Evolutionary conservation across 2,329 filamentous ascomycete species (phyloP), one percentile per base, ranked within the genome.

Genomic region (Colletotrichum agaves): DNA sequence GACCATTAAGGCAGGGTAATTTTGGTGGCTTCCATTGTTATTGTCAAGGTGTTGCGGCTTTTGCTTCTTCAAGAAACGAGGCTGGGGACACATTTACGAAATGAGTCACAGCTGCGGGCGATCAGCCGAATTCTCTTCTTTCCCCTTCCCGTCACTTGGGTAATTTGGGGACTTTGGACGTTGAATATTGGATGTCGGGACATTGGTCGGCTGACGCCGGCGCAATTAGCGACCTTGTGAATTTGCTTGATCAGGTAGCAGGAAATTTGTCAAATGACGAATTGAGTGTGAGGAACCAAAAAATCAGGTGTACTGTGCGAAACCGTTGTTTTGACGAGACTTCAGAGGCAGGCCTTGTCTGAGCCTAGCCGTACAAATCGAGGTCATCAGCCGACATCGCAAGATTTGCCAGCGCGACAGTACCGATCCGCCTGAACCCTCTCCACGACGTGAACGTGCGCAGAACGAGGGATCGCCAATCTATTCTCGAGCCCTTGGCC

Each of bases 41-140:
- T 56, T 43, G 57, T 17, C 17, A 17, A 53, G 21, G 19, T 65
- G 47, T 19, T 49, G 49, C 61, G 63, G 63, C 57, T 47, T 55
- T 17, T 27, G 11, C 31, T 41, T 33, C 61, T 63, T 43, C 39
- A 53, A 37, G 59, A 63, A 58, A 63, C 43, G 27, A 35, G 19
- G 31, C 43, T 52, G 50, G 23, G 43, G 17, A 17, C 44, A 17
- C 27, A 17, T 44, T 46, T 53, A 37, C 61, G 64, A 67, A 53
- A 64, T 67, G 46, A 67, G 21, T 62, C 39, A 64, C 53, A 64
- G 53, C 52, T 41, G 21, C 52, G 23, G 41, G 27, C 27, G 46
- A 59, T 35, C 57, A 63, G 59, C 23, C 64, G 19, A 53, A 59
- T 52, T 63, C 46, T 46, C 52, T 59, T 21, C n/a, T 53, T 31